A percentile compares a stretch with the other conserved stretches of the same genome.
Conservation (phyloP, 2,329 filamentous ascomycete genomes). For the Penicillium sp. region DNA sequence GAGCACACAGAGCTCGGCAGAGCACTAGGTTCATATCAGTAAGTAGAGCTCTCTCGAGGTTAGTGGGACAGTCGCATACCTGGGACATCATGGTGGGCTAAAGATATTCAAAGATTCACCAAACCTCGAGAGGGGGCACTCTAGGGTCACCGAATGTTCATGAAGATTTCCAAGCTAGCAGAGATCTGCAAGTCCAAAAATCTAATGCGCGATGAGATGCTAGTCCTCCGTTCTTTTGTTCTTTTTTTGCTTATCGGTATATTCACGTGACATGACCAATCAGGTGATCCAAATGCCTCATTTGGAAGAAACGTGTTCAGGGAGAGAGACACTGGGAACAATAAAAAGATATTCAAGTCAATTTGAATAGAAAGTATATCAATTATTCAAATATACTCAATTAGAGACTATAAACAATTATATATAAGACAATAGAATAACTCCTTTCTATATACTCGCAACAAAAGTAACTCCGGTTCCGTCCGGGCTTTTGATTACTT, state of each 20-base stretch:
- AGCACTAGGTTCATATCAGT: constrained; percentile 52
- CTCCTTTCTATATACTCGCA: background rate
- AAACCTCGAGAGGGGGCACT: constrained; percentile 67
- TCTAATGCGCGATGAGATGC: constrained; percentile 6
- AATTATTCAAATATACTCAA: background rate
- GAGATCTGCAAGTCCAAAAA: constrained; percentile 6
- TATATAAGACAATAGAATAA: background rate
- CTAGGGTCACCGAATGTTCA: constrained; percentile 63
- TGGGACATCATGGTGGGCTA: constrained; percentile 54
- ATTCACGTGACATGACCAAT: constrained; percentile 21
- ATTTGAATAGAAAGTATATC: too few relatives aligned
- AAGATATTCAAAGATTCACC: constrained; percentile 67
- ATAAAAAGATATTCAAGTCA: background rate
- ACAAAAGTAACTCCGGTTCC: constrained; percentile 37
- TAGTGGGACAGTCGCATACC: constrained; percentile 48
- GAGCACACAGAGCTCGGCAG: constrained; percentile 85
- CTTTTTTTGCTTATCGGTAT: constrained; percentile 30
- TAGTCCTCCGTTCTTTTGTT: constrained; percentile 11
- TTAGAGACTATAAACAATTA: background rate
- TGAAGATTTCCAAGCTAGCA: constrained; percentile 15
- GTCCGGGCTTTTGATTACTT: constrained; percentile 26
- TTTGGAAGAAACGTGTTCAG: background rate
- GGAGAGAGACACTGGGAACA: background rate
- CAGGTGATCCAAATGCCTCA: constrained; percentile 15
- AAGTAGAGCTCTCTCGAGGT: constrained; percentile 18